Conservation (phyloP, 2,329 filamentous ascomycete genomes). For the Xylaria sp. region DNA sequence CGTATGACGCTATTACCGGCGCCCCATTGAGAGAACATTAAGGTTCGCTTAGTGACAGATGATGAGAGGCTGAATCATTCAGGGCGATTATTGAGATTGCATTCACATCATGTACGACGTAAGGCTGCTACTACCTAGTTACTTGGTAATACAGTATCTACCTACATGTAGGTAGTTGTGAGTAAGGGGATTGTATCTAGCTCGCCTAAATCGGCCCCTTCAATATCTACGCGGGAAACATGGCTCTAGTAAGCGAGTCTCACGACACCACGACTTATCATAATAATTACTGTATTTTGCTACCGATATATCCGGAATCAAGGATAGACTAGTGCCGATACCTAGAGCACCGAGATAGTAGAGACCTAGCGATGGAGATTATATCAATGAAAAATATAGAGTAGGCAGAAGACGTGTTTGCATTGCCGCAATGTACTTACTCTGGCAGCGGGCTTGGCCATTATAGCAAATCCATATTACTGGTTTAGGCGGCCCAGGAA, state of each 20-base stretch:
- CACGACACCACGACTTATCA: too few species aligned
- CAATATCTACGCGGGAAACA: background rate
- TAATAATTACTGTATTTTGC: background rate
- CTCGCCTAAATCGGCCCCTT: background rate
- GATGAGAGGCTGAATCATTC: conserved; percentile 1
- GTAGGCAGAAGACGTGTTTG: background rate
- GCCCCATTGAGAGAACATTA: background rate
- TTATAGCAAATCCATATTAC: background rate
- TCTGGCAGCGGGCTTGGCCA: background rate
- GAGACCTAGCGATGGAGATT: background rate
- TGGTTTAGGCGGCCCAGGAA: background rate
- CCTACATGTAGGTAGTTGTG: too few species aligned
- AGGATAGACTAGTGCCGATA: background rate
- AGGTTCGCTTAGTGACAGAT: background rate
- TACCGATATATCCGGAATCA: background rate
- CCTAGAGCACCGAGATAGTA: background rate
- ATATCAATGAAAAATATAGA: background rate
- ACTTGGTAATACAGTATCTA: background rate
- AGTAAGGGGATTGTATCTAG: background rate
- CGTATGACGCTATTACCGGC: background rate
- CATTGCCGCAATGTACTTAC: background rate
- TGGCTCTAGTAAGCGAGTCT: background rate
- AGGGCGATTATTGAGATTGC: background rate
- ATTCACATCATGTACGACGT: background rate
- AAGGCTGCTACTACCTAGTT: background rate